Base-by-base conservation (phyloP, 1,139 yeast species). In the Suhomyces atakaporum region DNA sequence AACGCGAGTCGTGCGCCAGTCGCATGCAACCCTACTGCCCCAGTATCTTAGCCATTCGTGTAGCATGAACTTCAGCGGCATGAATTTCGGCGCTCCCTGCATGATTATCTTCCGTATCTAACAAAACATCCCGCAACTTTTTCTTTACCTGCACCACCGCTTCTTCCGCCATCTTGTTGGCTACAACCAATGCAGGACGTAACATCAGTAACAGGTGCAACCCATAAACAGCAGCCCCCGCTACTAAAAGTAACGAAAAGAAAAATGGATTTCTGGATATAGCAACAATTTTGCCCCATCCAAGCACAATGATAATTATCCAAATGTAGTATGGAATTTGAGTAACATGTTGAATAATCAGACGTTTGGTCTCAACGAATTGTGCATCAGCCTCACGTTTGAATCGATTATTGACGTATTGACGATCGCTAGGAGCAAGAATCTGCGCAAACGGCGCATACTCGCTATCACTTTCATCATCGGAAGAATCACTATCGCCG, bases 281-380 rank as follows among this genome's bases (percentile, higher is more conserved):
- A 7, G 95, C 84, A 84, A 89, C 77, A 50, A 92, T 84, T 68
- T 94, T 97, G 60, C 90, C 90, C 97, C 97, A 92, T 10, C 98
- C 98, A 21, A 92, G 69, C 6, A 86, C 79, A 3, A 84, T 60
- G 16, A 92, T 67, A 6, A 92, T 57, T 15, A 80, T 65, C 60
- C 87, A 88, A 42, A 92, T 77, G 67, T 84, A 94, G 50, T 81
- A 69, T 4, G 98, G 98, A 40, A 92, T 83, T 43, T 84, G 83
- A 1, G 96, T 79, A 9, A 77, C 75, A 37, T 79, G 81, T 40
- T 79, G 81, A 23, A 84, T 73, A 40, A 84, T 75, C 4, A 92
- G 81, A 42, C 95, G 73, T 54, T 83, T 87, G 14, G 96, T 87
- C 54, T 92, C 97, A 33, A 92, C 72, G 47, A 81, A 92, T 32